Conservation (phyloP, 75 land plant genomes). For the Sequoiadendron giganteum region DNA sequence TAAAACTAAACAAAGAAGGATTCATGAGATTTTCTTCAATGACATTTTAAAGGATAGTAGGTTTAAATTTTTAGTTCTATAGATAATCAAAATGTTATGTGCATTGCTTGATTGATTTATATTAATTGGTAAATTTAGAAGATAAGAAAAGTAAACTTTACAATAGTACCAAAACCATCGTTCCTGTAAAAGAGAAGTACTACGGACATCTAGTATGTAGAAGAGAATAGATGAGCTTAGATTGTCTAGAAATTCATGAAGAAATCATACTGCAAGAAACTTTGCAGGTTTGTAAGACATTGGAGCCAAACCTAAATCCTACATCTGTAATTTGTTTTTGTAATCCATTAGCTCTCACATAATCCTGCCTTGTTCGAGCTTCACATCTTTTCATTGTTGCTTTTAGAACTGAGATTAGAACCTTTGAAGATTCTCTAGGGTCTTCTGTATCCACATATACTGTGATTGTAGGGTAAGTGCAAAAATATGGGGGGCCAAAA, state of each 20-base stretch:
- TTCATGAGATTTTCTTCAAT: no score
- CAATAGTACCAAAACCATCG: no score
- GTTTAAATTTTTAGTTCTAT: no score
- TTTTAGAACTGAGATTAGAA: conserved; percentile 48
- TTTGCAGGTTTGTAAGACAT: not conserved
- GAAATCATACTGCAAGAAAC: not conserved
- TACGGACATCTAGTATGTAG: not conserved
- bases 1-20: no score
- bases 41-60: no score
- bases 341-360: conserved; percentile 56
- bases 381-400: conserved; percentile 46
- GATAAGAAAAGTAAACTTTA: no score
- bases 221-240: no score
- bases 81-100: no score
- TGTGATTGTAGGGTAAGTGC: conserved; percentile 38
- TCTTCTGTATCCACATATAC: conserved; percentile 68
- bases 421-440: conserved; percentile 56
- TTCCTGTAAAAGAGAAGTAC: not conserved
- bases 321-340: conserved; percentile 58
- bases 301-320: conserved; percentile 62
- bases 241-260: not conserved
- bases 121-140: no score
- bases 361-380: conserved; percentile 56
- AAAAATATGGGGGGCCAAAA: no score
- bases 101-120: no score